Conservation (phyloP, 768 basidiomycete species). For the Paxillus ammoniavirescens region DNA sequence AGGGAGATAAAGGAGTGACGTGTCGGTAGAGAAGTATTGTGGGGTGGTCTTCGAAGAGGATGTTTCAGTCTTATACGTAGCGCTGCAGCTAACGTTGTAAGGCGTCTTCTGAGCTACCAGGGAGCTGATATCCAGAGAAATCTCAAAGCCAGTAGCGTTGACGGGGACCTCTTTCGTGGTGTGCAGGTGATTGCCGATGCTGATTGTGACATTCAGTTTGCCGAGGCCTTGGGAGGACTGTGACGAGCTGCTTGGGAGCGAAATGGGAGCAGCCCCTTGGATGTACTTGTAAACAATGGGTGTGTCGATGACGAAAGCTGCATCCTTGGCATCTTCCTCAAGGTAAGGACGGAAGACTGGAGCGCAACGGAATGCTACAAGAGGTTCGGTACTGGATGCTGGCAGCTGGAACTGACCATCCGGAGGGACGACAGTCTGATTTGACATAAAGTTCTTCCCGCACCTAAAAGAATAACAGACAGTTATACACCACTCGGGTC, state of each 20-base stretch:
- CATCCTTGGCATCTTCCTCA: constrained; percentile 33
- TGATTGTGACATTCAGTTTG: constrained; percentile 29
- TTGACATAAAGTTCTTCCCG: constrained; percentile 47
- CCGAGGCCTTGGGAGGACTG: constrained; percentile 7
- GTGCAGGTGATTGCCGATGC: constrained; percentile 22
- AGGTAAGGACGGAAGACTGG: constrained; percentile 50
- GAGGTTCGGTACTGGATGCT: constrained; percentile 31
- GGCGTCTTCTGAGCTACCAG: constrained; percentile 28
- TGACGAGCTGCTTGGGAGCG: constrained; percentile 4
- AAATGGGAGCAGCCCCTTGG: constrained; percentile 33
- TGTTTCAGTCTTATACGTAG: constrained; percentile 19
- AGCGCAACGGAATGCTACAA: constrained; percentile 46
- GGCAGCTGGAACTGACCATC: constrained; percentile 45
- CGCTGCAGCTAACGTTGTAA: constrained; percentile 36
- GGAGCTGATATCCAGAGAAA: constrained; percentile 32
- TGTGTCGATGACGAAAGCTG: constrained; percentile 37
- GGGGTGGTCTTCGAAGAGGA: not conserved
- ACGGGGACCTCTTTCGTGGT: constrained; percentile 32
- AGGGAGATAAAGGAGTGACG: constrained; percentile 42
- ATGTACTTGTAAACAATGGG: constrained; percentile 36
- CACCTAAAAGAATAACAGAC: constrained; percentile 35
- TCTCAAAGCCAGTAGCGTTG: constrained; percentile 35
- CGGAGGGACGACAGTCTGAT: constrained; percentile 41
- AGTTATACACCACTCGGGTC: not conserved
- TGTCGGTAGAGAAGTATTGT: constrained; percentile 32